Evolutionary conservation across 2,329 filamentous ascomycete species (phyloP), one percentile per base, ranked within the genome.

Genomic region (Aspergillus ochraceus): DNA sequence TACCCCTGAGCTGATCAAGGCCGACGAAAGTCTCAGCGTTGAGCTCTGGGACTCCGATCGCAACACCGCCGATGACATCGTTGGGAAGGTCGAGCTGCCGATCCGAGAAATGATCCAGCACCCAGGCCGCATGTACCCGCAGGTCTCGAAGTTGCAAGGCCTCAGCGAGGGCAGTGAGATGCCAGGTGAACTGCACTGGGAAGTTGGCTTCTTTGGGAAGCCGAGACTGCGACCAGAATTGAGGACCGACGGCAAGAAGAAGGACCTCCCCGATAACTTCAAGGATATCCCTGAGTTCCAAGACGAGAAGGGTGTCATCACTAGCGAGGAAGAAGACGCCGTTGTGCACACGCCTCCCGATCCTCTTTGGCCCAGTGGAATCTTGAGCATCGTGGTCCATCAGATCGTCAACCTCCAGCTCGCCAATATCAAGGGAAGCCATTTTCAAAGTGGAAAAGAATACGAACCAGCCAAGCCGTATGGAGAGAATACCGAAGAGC

Each of bases 1-100:
- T 6, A 97, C 91, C 0, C 85, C 91, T 0, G 93, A 97, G 64
- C 83, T 97, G 55, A 91, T 98, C 80, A 96, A 95, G 76, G 94
- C 90, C 0, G 89, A 97, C 64, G 95, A 99, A 77, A 92, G 95
- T 71, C 83, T 98, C 4, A 94, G 92, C 10, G 88, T 98, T 64
- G 94, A 98, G 73, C 85, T 98, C 0, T 98, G 95, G 95, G 95
- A 98, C 75, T 96, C 91, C 54, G 95, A 98, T 74, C 86, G 93
- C 50, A 91, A 90, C 46, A 95, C 91, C 10, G 91, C 94, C 0
- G 95, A 98, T 71, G 95, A 98, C 68, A 90, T 97, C 50, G 92
- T 97, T 14, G 95, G 95, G 56, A 97, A 97, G 76, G 87, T 98
- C 19, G 93, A 98, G 72, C 80, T 98, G 3, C 94, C 91, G 39